Percentiles rank a stretch among this genome's conserved stretches.
Evolutionary conservation across 805 yeast species (phyloP).

Genomic region (Ogataea pini): DNA sequence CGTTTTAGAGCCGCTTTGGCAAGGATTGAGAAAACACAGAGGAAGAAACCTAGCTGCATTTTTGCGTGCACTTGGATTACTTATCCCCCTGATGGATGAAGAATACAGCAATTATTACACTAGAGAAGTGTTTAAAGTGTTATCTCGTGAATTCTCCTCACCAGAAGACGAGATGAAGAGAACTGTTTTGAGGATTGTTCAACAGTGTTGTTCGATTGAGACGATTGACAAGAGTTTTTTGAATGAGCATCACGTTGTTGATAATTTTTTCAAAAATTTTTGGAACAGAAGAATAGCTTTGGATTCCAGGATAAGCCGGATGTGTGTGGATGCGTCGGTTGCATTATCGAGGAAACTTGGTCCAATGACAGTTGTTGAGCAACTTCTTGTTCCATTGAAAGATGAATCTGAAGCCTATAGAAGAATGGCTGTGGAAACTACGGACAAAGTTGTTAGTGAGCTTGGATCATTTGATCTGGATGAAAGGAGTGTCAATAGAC

Average conservation of each 20-base stretch:
- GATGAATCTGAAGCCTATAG: conserved; percentile 84
- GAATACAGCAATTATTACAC: conserved; percentile 81
- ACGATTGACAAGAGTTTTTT: conserved; percentile 54
- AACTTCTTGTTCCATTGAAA: conserved; percentile 58
- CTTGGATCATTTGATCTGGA: conserved; percentile 62
- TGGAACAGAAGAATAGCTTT: conserved; percentile 85
- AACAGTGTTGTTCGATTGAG: conserved; percentile 62
- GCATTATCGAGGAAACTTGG: conserved; percentile 70
- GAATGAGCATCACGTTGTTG: conserved; percentile 48
- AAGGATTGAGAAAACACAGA: conserved; percentile 71
- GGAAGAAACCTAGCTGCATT: conserved; percentile 79
- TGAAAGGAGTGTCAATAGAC: conserved; percentile 55
- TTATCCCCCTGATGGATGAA: conserved; percentile 83
- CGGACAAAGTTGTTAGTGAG: conserved; percentile 52
- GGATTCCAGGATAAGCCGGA: conserved; percentile 54
- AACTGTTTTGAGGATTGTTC: conserved; percentile 67
- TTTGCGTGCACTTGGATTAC: conserved; percentile 71
- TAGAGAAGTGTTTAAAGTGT: conserved; percentile 64
- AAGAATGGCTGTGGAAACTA: conserved; percentile 73
- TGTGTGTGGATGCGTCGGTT: conserved; percentile 73
- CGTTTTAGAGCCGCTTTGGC: conserved; percentile 76
- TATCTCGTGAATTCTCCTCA: conserved; percentile 70
- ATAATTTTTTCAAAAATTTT: conserved; percentile 65
- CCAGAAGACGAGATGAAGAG: conserved; percentile 88
- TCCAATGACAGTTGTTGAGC: conserved; percentile 56